These are phyloP conservation scores for Suhomyces canberraensis DNA, from an alignment of 805 yeast genomes.

Conservation along the genomic window DNA sequence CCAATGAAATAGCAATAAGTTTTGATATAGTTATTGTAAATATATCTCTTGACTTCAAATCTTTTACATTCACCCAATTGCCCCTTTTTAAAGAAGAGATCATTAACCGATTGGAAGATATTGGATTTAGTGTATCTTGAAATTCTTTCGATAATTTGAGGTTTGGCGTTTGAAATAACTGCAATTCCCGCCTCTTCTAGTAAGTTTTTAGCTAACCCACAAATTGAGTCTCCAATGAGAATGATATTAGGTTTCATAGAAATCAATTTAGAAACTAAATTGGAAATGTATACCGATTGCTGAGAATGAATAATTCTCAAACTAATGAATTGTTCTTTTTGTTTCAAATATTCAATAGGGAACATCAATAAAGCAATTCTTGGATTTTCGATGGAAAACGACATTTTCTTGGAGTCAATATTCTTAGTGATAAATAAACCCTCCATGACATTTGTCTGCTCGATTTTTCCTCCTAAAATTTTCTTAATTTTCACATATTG, in stretches of 20 bases:
- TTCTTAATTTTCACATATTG: constrained; percentile 85
- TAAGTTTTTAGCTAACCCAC: constrained; percentile 75
- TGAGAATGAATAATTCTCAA: constrained; percentile 82
- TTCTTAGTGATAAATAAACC: constrained; percentile 86
- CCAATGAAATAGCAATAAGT: constrained; percentile 81
- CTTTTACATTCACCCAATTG: constrained; percentile 67
- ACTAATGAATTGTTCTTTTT: constrained; percentile 76
- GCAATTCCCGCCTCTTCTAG: constrained; percentile 74
- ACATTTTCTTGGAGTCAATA: constrained; percentile 78
- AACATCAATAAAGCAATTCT: constrained; percentile 79
- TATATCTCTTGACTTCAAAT: constrained; percentile 69
- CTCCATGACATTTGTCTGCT: constrained; percentile 54
- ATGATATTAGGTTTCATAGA: constrained; percentile 77
- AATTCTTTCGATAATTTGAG: constrained; percentile 74
- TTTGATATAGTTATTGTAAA: constrained; percentile 54
- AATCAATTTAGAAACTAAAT: constrained; percentile 72
- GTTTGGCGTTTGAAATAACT: constrained; percentile 78
- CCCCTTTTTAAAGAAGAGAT: constrained; percentile 60
- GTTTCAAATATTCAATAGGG: constrained; percentile 80
- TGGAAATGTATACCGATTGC: constrained; percentile 78
- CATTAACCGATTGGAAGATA: constrained; percentile 81
- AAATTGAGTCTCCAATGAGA: constrained; percentile 72
- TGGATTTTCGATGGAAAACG: constrained; percentile 59
- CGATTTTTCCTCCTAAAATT: constrained; percentile 69
- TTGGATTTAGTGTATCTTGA: constrained; percentile 81